Evolutionary conservation across 352 stramenopile genomes (phyloP), one percentile per base, ranked within the genome.

Genomic region (Globisporangium nodosum): DNA sequence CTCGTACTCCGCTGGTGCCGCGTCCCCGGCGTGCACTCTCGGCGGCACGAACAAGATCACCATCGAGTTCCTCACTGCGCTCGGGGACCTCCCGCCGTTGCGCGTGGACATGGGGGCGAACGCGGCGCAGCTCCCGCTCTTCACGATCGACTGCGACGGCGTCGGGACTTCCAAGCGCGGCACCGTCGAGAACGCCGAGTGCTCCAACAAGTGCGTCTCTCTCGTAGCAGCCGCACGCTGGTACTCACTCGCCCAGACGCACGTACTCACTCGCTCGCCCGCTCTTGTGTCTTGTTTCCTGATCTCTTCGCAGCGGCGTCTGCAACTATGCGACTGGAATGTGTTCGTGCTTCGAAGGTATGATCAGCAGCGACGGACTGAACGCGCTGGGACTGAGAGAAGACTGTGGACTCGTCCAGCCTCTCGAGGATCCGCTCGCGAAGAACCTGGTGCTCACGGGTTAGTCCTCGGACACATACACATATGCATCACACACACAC

Each of bases 311-410:
- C 49, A 87, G 77, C 50, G 82, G 82, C 2, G 30, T 88, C 18
- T 92, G 82, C 65, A 71, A 84, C 57, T 84, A 81, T 53, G 58
- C 33, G 13, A 75, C 61, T 6, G 83, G 83, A 0, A 57, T 46
- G 5, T 93, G 81, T 59, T 31, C 52, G 31, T 93, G 83, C 64
- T 91, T 91, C 59, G 57, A 74, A n/a, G 83, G 80, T 31, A 88
- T 90, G 75, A 77, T 70, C 21, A 85, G 61, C 42, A 91, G 83
- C 61, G 65, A 90, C 61, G 74, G 77, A 3, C 58, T 66, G 33
- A 77, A 69, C 24, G 58, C 56, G 13, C 42, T 86, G 15, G 83
- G 83, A 0, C 64, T 88, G 27, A 71, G 61, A 15, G 68, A 74
- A 68, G 83, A 93, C 63, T 93, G 83, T 51, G 81, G 81, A 21